Conservation (phyloP, 352 stramenopile genomes). For the Pythium dissotocum region DNA sequence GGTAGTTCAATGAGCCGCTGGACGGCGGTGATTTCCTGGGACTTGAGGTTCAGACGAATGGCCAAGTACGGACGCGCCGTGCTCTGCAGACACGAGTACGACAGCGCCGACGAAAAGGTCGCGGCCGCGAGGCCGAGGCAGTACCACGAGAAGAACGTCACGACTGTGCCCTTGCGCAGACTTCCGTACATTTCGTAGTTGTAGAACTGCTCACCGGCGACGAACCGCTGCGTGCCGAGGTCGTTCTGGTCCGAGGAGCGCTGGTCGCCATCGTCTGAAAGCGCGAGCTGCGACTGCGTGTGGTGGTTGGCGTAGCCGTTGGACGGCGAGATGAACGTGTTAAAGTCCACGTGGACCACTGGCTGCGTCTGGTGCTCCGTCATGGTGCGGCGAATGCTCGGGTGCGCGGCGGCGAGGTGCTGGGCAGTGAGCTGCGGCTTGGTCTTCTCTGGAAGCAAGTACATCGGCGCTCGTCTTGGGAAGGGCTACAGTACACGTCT, state of each 20-base stretch:
- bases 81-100: conserved; percentile 25
- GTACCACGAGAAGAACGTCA: conserved; percentile 36
- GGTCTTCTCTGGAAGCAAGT: conserved; percentile 2
- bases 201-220: conserved; percentile 38
- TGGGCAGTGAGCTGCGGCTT: conserved; percentile 7
- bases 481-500: too few relatives aligned
- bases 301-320: background rate
- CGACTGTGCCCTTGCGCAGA: conserved; percentile 31
- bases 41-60: conserved; percentile 19
- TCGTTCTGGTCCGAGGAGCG: conserved; percentile 13
- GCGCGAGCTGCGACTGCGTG: conserved; percentile 1
- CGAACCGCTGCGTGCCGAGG: conserved; percentile 30
- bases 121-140: conserved; percentile 28
- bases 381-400: conserved; percentile 23
- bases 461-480: background rate
- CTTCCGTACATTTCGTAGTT: conserved; percentile 40
- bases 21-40: conserved; percentile 27
- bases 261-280: conserved; percentile 9
- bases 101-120: conserved; percentile 28
- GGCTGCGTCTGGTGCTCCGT: conserved; percentile 9
- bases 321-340: conserved; percentile 18
- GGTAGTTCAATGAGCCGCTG: conserved; percentile 35
- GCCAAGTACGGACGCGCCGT: conserved; percentile 23
- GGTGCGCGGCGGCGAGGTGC: conserved; percentile 17
- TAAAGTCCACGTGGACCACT: conserved; percentile 26